phyloP scores from a whole-genome alignment of 441 rosid species.

The Euphorbia schlechtendalii region DNA sequence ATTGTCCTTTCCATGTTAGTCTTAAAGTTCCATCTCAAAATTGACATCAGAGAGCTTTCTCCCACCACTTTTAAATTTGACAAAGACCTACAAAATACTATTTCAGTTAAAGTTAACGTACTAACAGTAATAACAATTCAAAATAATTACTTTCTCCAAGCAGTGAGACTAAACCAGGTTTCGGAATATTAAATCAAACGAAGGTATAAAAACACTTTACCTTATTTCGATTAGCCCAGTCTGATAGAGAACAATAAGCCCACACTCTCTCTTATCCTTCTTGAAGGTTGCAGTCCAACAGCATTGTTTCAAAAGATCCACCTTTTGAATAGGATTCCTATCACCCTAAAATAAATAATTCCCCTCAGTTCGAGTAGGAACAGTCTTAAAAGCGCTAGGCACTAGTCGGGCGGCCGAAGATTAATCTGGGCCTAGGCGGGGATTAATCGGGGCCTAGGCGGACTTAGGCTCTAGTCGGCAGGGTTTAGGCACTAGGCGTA shows the following conservation, averaged over 20 bases:
- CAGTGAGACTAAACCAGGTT: neutral
- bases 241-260: constrained; percentile 57
- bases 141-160: neutral
- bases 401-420: no score
- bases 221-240: constrained; percentile 78
- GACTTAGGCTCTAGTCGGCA: no score
- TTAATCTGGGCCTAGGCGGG: no score
- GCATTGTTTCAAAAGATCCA: constrained; percentile 53
- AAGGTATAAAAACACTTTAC: constrained; percentile 27
- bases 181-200: constrained; percentile 4
- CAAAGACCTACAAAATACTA: constrained; percentile 50
- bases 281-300: constrained; percentile 63
- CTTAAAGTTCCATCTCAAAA: constrained; percentile 78
- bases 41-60: constrained; percentile 58
- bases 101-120: constrained; percentile 10
- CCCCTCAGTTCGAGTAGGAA: constrained; percentile 22
- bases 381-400: no score
- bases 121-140: neutral
- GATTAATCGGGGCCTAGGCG: no score
- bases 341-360: constrained; percentile 48
- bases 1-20: constrained; percentile 63
- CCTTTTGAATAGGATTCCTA: constrained; percentile 32
- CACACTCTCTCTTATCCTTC: constrained; percentile 47
- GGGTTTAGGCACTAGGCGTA: no score
- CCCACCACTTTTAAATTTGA: constrained; percentile 59